Base-by-base conservation (phyloP, 139 green algal genomes). In the Pleodorina starrii region DNA sequence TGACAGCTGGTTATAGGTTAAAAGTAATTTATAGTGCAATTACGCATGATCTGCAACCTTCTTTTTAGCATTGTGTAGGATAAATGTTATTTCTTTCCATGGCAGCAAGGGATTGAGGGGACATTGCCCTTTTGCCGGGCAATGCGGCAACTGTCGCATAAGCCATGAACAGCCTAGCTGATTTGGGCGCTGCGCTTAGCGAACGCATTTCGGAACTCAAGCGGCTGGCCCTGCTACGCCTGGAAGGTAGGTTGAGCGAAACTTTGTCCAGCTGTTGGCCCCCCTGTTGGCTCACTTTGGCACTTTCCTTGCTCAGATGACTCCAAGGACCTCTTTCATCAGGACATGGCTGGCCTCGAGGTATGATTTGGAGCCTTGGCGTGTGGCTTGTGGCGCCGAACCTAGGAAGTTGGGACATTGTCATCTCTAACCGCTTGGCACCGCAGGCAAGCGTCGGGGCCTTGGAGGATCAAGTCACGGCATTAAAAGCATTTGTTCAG, bases 401-500 rank as follows among this genome's bases (percentile, higher is more conserved):
- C 54, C 2, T 66, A 66, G 54, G 25, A 25, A 32, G 54, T 5
- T 66, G 51, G 54, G 21, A 25, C 54, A 12, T 66, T 4, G 25
- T 66, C 54, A 66, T 27, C 21, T 66, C 9, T 21, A 2, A 25
- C 29, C 54, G 54, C 29, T 21, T 66, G n/a, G n/a, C n/a, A n/a
- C 54, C 54, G 76, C 84, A 94, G 87, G 79, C 85, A 6, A 91
- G 84, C 54, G 92, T 94, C 0, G 69, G 85, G 1, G 90, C 92
- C 0, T 84, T 94, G 14, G 92, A 94, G 46, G 27, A 80, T 32
- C 80, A 89, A 32, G 71, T 94, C 60, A 42, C 86, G 1, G 57
- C 92, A 21, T 68, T 94, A 0, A 84, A 90, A 32, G 17, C 66
- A 11, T 84, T 71, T 36, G 84, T 92, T 36, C 46, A 74, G 5